Conservation (phyloP, 768 basidiomycete genomes). For the Rhizopogon vinicolor region DNA sequence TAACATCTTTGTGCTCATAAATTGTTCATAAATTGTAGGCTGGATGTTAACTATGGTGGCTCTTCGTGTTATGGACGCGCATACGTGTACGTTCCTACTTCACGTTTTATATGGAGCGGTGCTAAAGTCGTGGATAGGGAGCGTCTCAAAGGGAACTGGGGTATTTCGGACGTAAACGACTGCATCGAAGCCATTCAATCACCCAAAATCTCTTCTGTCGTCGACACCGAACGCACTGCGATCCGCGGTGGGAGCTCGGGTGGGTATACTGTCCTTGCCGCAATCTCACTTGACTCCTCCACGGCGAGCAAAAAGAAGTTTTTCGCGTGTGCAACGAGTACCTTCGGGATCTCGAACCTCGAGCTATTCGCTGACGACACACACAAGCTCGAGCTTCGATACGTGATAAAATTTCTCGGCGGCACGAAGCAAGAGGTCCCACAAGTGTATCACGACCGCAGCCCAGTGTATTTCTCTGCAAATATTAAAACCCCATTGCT, state of each 20-base stretch:
- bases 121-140: slow-evolving; percentile 24
- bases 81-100: slow-evolving; percentile 40
- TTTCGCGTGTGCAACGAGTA: slow-evolving; percentile 59
- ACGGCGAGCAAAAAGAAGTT: slow-evolving; percentile 55
- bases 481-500: slow-evolving; percentile 60
- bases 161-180: slow-evolving; percentile 64
- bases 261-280: slow-evolving; percentile 62
- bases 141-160: slow-evolving; percentile 63
- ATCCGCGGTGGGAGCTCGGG: slow-evolving; percentile 75
- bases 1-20: neutral
- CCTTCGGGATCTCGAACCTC: slow-evolving; percentile 70
- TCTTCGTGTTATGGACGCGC: slow-evolving; percentile 66
- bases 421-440: slow-evolving; percentile 49
- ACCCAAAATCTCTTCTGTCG: slow-evolving; percentile 35
- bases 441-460: slow-evolving; percentile 53
- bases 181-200: slow-evolving; percentile 48
- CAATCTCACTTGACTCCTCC: slow-evolving; percentile 35
- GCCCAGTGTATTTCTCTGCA: slow-evolving; percentile 57
- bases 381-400: slow-evolving; percentile 68
- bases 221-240: slow-evolving; percentile 59
- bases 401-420: slow-evolving; percentile 61
- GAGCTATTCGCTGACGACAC: slow-evolving; percentile 51
- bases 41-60: slow-evolving; percentile 75
- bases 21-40: slow-evolving; percentile 45
- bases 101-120: neutral